phyloP scores from a whole-genome alignment of 2,329 filamentous ascomycete species.

The Gaeumannomyces tritici region DNA sequence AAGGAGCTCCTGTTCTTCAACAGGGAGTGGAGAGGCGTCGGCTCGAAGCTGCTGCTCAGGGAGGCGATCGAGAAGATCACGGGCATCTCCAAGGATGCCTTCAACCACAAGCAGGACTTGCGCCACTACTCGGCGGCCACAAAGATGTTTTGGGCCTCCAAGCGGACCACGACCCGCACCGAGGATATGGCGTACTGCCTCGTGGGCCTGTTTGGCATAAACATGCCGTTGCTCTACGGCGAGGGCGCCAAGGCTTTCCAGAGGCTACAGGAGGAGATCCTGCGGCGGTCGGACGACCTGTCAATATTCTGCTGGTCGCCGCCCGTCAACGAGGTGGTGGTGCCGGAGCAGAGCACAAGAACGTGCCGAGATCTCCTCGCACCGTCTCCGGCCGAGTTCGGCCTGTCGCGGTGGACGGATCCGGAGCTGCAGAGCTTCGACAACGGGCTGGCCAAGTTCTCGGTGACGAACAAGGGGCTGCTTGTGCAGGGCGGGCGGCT shows the following conservation, averaged over 20 bases:
- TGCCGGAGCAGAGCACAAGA: background rate
- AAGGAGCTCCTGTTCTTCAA: background rate
- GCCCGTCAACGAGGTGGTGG: background rate
- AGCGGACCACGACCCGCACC: constrained; percentile 7
- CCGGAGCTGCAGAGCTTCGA: background rate
- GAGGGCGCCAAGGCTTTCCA: constrained; percentile 10
- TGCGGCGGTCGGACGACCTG: constrained; percentile 5
- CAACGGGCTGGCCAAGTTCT: background rate
- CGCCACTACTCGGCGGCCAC: constrained; percentile 3
- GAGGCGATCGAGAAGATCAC: constrained; percentile 5
- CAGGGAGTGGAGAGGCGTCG: background rate
- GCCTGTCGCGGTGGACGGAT: background rate
- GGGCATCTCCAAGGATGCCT: constrained; percentile 3
- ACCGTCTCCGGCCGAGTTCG: background rate
- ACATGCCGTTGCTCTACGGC: constrained; percentile 12
- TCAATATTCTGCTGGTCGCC: constrained; percentile 1
- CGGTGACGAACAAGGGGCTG: background rate
- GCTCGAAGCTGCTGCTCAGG: background rate
- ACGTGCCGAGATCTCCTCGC: background rate
- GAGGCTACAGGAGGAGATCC: constrained; percentile 10
- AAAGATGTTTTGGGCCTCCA: constrained; percentile 12
- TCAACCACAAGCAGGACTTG: constrained; percentile 1
- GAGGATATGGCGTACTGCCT: constrained; percentile 12
- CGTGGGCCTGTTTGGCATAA: constrained; percentile 11
- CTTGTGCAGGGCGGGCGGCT: background rate